Conservation (phyloP, 176 grass and related monocot species). For the Lolium perenne region DNA sequence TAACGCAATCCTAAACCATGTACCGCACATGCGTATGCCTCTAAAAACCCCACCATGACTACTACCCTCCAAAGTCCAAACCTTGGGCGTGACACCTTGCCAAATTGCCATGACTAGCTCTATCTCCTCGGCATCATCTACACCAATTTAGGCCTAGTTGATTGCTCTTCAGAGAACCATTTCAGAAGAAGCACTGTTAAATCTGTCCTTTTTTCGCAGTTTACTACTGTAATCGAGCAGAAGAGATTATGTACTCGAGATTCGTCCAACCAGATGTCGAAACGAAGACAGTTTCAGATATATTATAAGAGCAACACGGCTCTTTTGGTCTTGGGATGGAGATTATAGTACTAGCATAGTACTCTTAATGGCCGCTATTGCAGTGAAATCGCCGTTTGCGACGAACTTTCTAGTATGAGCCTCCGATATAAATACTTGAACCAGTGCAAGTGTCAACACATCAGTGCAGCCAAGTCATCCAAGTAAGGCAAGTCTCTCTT, state of each 20-base stretch:
- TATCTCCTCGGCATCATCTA: slow-evolving; percentile 13
- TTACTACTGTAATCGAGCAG: neutral
- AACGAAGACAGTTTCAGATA: neutral
- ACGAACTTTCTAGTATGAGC: slow-evolving; percentile 27
- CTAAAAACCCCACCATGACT: neutral
- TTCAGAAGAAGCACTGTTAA: slow-evolving; percentile 29
- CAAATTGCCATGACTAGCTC: slow-evolving; percentile 18
- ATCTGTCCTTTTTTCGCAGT: neutral
- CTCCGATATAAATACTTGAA: slow-evolving; percentile 44
- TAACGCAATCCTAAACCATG: no score
- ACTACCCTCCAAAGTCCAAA: neutral
- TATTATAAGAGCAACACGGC: slow-evolving; percentile 21
- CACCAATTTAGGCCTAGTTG: neutral
- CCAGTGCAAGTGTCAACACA: slow-evolving; percentile 49
- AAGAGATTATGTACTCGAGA: slow-evolving; percentile 13
- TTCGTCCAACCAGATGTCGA: neutral
- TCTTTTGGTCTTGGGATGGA: slow-evolving; percentile 12
- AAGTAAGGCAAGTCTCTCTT: slow-evolving; percentile 42
- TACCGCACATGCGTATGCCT: no score
- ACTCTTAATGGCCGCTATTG: neutral
- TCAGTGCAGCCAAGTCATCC: slow-evolving; percentile 51
- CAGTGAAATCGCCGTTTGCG: slow-evolving; percentile 46
- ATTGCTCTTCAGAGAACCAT: neutral
- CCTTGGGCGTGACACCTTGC: neutral
- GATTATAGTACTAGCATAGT: slow-evolving; percentile 32